Percentiles rank a stretch among this genome's conserved stretches.
Conservation (phyloP, 2,329 filamentous ascomycete species). For the Colletotrichum lentis region DNA sequence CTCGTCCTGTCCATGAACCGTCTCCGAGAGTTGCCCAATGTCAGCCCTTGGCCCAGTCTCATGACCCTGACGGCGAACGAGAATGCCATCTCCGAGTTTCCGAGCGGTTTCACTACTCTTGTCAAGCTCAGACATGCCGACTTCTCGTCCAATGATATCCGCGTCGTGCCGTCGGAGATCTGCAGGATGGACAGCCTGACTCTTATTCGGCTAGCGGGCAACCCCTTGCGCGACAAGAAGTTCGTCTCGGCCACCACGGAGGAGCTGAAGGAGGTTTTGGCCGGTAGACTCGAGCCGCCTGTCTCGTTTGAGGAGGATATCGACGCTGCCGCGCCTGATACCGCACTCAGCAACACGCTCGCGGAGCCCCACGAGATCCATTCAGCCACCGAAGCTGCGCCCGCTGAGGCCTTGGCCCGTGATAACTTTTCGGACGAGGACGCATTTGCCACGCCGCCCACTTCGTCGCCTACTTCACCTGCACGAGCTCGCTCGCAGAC, state of each 20-base stretch:
- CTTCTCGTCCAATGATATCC: slow-evolving; percentile 85
- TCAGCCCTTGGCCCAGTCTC: slow-evolving; percentile 77
- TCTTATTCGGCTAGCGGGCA: slow-evolving; percentile 82
- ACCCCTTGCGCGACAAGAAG: slow-evolving; percentile 88
- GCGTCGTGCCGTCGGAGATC: slow-evolving; percentile 76
- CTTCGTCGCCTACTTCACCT: slow-evolving; percentile 61
- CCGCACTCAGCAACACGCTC: slow-evolving; percentile 48
- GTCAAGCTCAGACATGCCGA: slow-evolving; percentile 77
- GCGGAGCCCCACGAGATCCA: slow-evolving; percentile 30
- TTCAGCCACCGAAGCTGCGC: slow-evolving; percentile 3
- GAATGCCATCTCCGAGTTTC: slow-evolving; percentile 80
- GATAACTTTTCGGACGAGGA: slow-evolving; percentile 61
- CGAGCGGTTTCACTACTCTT: slow-evolving; percentile 75
- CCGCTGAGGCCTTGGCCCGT: slow-evolving; percentile 48
- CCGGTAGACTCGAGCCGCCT: slow-evolving; percentile 70
- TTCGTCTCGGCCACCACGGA: slow-evolving; percentile 82
- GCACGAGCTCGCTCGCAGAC: slow-evolving; percentile 59
- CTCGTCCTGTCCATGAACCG: slow-evolving; percentile 84
- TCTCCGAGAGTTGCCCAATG: slow-evolving; percentile 74
- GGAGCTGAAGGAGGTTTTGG: slow-evolving; percentile 79
- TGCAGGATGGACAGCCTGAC: slow-evolving; percentile 80
- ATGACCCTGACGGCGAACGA: slow-evolving; percentile 80
- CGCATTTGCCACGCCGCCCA: slow-evolving; percentile 66
- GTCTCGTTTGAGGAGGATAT: slow-evolving; percentile 50
- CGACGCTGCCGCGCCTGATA: slow-evolving; percentile 37